These are phyloP conservation scores for Allantophomopsis lycopodina DNA, from an alignment of 2,329 filamentous ascomycete species.

Conservation along the genomic window DNA sequence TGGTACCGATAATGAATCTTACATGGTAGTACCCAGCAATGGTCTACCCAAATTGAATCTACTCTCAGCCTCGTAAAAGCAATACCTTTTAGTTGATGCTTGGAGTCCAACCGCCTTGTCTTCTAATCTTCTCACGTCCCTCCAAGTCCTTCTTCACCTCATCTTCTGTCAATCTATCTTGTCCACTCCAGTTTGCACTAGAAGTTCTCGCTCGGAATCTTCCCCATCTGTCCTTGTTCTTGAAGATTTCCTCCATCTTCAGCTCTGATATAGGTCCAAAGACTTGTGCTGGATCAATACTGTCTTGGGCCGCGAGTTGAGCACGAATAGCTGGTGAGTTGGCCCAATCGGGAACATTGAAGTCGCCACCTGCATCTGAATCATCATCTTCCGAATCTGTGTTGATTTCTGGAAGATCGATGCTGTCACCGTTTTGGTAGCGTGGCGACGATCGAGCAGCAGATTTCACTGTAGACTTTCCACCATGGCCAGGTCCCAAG, in stretches of 20 bases:
- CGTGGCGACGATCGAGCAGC: constrained; percentile 59
- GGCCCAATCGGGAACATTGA: constrained; percentile 69
- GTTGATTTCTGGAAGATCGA: constrained; percentile 87
- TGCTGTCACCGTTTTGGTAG: constrained; percentile 79
- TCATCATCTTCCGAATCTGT: constrained; percentile 90
- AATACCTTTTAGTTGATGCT: constrained; percentile 25
- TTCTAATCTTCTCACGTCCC: constrained; percentile 63
- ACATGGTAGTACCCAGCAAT: no score
- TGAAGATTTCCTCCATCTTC: constrained; percentile 95
- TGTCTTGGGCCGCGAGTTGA: constrained; percentile 69
- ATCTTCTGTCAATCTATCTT: constrained; percentile 74
- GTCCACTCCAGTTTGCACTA: constrained; percentile 84
- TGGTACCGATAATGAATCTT: no score
- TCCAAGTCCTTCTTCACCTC: constrained; percentile 72
- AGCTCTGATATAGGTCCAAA: constrained; percentile 83
- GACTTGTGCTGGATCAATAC: constrained; percentile 68
- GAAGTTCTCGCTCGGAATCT: constrained; percentile 85
- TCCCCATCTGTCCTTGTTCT: constrained; percentile 72
- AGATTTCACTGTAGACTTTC: constrained; percentile 46
- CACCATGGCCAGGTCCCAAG: constrained; percentile 23
- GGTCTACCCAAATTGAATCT: no score
- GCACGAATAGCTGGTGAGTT: constrained; percentile 71
- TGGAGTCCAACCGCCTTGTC: constrained; percentile 69
- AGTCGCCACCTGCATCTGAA: constrained; percentile 41
- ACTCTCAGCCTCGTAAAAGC: constrained; percentile 4